A percentile compares a stretch with the other conserved stretches of the same genome.
Evolutionary conservation across 1,284 basidiomycete species (phyloP).

Genomic region (Cryptococcus amylolentus): DNA sequence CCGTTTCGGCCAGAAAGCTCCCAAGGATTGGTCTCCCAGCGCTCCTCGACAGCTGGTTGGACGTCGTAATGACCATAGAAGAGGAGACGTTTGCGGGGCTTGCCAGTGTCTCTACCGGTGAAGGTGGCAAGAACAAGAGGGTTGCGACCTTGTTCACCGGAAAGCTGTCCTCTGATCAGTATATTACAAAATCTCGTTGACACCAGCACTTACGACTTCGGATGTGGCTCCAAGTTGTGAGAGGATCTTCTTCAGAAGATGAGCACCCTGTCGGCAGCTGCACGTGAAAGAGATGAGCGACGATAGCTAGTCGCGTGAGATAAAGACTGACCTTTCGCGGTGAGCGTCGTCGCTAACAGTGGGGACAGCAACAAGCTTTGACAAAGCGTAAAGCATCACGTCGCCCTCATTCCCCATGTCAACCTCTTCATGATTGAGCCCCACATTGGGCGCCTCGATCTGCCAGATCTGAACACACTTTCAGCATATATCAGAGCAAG

Average conservation of each 20-base stretch:
- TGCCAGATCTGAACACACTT: slow-evolving; percentile 24
- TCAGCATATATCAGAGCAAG: not conserved
- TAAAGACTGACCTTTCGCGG: slow-evolving; percentile 61
- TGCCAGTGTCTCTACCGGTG: slow-evolving; percentile 56
- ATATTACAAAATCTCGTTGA: not conserved
- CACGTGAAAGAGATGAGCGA: not conserved
- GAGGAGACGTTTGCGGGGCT: slow-evolving; percentile 61
- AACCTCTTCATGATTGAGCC: slow-evolving; percentile 7
- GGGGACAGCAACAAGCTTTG: slow-evolving; percentile 80
- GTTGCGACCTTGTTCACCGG: slow-evolving; percentile 60
- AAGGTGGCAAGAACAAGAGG: slow-evolving; percentile 85
- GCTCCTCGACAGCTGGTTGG: slow-evolving; percentile 67
- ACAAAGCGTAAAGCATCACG: slow-evolving; percentile 61
- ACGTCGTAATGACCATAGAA: slow-evolving; percentile 97
- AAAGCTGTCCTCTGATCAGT: slow-evolving; percentile 17
- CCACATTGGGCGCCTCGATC: slow-evolving; percentile 16
- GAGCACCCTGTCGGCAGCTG: slow-evolving; percentile 78
- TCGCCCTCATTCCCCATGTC: slow-evolving; percentile 47
- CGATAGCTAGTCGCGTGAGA: not conserved
- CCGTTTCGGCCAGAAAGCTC: slow-evolving; percentile 74
- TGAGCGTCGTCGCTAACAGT: slow-evolving; percentile 73
- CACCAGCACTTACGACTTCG: slow-evolving; percentile 57
- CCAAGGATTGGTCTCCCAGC: slow-evolving; percentile 87
- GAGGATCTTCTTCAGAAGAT: slow-evolving; percentile 82
- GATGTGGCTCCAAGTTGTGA: slow-evolving; percentile 78